phyloP scores from a whole-genome alignment of 2,329 filamentous ascomycete genomes.

The Diplodia mutila region DNA sequence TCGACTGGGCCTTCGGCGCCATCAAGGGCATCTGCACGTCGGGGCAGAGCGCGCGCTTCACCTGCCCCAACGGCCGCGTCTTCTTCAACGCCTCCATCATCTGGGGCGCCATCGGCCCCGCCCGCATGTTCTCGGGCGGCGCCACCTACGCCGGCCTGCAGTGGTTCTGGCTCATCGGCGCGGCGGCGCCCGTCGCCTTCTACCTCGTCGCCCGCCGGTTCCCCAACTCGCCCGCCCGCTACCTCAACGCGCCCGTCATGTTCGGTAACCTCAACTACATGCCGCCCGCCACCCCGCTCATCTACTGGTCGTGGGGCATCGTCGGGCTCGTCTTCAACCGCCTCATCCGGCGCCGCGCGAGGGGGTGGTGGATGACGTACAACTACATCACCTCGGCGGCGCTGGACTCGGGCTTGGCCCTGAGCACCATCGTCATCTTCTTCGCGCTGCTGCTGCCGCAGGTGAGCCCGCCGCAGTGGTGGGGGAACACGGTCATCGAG shows the following conservation, averaged over 20 bases:
- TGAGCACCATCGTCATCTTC: constrained; percentile 36
- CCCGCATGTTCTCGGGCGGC: constrained; percentile 64
- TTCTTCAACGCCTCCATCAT: constrained; percentile 70
- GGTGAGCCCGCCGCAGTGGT: constrained; percentile 34
- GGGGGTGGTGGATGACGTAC: constrained; percentile 34
- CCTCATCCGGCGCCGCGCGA: constrained; percentile 31
- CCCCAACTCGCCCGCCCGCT: constrained; percentile 56
- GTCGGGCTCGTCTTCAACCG: constrained; percentile 36
- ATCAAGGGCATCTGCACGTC: constrained; percentile 50
- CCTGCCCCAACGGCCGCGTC: constrained; percentile 65
- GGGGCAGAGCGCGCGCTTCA: constrained; percentile 53
- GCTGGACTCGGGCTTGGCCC: constrained; percentile 34
- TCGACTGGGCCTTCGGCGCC: constrained; percentile 31
- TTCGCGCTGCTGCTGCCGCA: constrained; percentile 33
- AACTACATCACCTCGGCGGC: constrained; percentile 35
- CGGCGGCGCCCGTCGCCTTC: constrained; percentile 56
- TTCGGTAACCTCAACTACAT: constrained; percentile 64
- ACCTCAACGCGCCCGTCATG: constrained; percentile 65
- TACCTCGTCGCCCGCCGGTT: constrained; percentile 56
- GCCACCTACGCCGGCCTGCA: constrained; percentile 66
- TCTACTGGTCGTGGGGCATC: constrained; percentile 34
- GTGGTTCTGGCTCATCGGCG: constrained; percentile 62
- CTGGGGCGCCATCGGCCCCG: constrained; percentile 65
- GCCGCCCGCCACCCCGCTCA: constrained; percentile 51
- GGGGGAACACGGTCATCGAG: constrained; percentile 29